Evolutionary conservation across 331 rosid species (phyloP).

Genomic region (Quercus lobata): DNA sequence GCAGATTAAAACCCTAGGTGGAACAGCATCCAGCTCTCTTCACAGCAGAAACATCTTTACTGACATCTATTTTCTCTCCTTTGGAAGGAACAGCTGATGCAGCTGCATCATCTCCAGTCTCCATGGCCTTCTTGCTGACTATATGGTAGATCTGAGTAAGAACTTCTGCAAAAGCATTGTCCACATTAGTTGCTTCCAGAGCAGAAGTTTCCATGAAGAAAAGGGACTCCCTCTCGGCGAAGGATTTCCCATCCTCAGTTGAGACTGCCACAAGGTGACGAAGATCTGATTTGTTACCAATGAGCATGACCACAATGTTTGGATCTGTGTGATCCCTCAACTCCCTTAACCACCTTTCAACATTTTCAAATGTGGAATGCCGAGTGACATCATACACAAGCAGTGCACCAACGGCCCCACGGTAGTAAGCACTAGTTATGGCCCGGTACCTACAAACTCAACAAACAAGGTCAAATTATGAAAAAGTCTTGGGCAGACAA

Average conservation of each 20-base stretch:
- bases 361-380: conserved; percentile 76
- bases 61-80: conserved; percentile 48
- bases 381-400: conserved; percentile 85
- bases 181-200: conserved; percentile 50
- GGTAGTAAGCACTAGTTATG: conserved; percentile 88
- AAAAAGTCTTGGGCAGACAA: background rate
- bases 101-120: conserved; percentile 31
- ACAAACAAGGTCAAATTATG: background rate
- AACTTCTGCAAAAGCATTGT: conserved; percentile 41
- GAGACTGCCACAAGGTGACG: conserved; percentile 55
- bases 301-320: conserved; percentile 85
- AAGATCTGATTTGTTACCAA: conserved; percentile 65
- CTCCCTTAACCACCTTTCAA: conserved; percentile 85
- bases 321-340: conserved; percentile 87
- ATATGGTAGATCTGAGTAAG: conserved; percentile 45
- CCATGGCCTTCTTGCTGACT: conserved; percentile 51
- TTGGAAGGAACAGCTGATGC: conserved; percentile 37
- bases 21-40: conserved; percentile 55
- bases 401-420: conserved; percentile 90
- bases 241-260: conserved; percentile 41
- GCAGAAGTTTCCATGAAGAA: conserved; percentile 64
- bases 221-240: conserved; percentile 46
- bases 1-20: conserved; percentile 18
- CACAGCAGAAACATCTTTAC: conserved; percentile 46
- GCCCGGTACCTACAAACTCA: conserved; percentile 70